phyloP scores from a whole-genome alignment of 1,284 basidiomycete species.

The Pascua guehoae region DNA sequence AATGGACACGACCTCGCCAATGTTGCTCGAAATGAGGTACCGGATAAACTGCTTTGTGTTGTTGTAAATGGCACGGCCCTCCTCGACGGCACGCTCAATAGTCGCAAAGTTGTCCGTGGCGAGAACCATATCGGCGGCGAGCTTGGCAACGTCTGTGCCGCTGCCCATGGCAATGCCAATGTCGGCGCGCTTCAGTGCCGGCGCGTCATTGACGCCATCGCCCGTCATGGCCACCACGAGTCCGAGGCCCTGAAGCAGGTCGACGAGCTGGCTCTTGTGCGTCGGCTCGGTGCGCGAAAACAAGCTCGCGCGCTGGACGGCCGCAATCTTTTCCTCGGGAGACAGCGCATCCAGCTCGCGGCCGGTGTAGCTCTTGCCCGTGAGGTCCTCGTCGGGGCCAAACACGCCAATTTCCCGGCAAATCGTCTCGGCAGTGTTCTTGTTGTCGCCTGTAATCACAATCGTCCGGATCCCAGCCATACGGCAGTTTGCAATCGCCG shows the following conservation, averaged over 20 bases:
- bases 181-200: slow-evolving; percentile 93
- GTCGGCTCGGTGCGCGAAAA: slow-evolving; percentile 92
- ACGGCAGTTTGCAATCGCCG: slow-evolving; percentile 82
- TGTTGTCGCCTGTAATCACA: slow-evolving; percentile 98
- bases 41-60: slow-evolving; percentile 89
- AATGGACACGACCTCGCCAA: slow-evolving; percentile 96
- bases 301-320: slow-evolving; percentile 79
- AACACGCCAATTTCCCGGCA: slow-evolving; percentile 95
- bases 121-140: slow-evolving; percentile 94
- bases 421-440: slow-evolving; percentile 95
- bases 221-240: slow-evolving; percentile 98
- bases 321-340: slow-evolving; percentile 73
- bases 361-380: slow-evolving; percentile 91
- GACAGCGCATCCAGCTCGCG: slow-evolving; percentile 80
- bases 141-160: slow-evolving; percentile 96
- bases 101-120: slow-evolving; percentile 67
- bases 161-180: slow-evolving; percentile 99
- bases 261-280: slow-evolving; percentile 93
- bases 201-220: slow-evolving; percentile 95
- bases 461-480: slow-evolving; percentile 93
- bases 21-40: slow-evolving; percentile 82
- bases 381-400: slow-evolving; percentile 71
- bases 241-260: slow-evolving; percentile 86
- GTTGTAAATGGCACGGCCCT: slow-evolving; percentile 95
- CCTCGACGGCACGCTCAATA: slow-evolving; percentile 92